A percentile compares a stretch with the other conserved stretches of the same genome.
Conservation (phyloP, 495 filamentous ascomycete genomes). For the Hypoxylon subgilvum region DNA sequence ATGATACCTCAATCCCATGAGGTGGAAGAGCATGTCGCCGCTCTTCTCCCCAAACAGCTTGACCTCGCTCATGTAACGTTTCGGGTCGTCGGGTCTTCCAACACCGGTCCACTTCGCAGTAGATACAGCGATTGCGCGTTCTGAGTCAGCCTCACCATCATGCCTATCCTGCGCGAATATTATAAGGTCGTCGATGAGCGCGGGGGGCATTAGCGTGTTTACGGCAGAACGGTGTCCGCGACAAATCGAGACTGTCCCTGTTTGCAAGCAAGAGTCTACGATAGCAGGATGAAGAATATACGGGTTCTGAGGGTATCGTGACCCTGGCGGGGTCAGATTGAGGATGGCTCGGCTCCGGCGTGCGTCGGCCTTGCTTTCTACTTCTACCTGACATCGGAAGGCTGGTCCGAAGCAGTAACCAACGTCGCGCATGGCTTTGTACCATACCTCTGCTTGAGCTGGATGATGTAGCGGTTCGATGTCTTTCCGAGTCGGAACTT, state of each 20-base stretch:
- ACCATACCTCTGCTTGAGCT: slow-evolving; percentile 14
- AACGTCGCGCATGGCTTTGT: slow-evolving; percentile 29
- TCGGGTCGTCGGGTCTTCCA: neutral
- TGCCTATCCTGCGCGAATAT: neutral
- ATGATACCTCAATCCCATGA: slow-evolving; percentile 1
- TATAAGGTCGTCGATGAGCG: slow-evolving; percentile 6
- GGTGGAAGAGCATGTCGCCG: neutral
- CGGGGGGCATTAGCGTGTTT: slow-evolving; percentile 2
- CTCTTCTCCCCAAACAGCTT: neutral
- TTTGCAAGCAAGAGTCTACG: slow-evolving; percentile 10
- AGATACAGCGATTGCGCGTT: neutral
- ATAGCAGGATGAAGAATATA: slow-evolving; percentile 30
- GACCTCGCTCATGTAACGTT: neutral
- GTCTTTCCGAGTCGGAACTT: neutral
- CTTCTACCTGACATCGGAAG: slow-evolving; percentile 16
- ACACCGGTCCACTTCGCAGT: neutral
- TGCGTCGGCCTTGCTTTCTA: slow-evolving; percentile 29
- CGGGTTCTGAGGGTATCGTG: slow-evolving; percentile 28
- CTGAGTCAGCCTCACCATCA: too few species aligned
- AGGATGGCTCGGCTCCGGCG: slow-evolving; percentile 1
- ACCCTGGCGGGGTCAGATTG: slow-evolving; percentile 4
- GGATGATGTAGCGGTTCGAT: slow-evolving; percentile 10
- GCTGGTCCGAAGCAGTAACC: slow-evolving; percentile 31
- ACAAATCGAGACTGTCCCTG: neutral
- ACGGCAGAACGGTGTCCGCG: neutral